These are phyloP conservation scores for Venturia nashicola DNA, from an alignment of 2,329 filamentous ascomycete species.

Conservation along the genomic window DNA sequence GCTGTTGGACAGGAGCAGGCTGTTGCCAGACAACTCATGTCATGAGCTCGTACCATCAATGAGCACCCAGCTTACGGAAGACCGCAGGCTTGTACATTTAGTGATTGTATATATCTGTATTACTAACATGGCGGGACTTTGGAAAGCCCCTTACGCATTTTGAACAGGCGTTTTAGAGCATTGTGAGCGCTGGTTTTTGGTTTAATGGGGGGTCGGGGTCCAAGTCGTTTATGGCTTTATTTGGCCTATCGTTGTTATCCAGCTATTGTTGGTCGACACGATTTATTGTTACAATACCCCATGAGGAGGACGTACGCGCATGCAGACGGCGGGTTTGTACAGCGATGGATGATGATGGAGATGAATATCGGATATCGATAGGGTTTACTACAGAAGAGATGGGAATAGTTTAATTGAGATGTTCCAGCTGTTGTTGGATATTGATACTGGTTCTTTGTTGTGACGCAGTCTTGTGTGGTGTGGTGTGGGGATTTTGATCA, in stretches of 20 bases:
- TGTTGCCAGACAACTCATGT: constrained; percentile 41
- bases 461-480: too few relatives aligned
- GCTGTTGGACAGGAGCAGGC: constrained; percentile 53
- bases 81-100: background rate
- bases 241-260: too few relatives aligned
- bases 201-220: too few relatives aligned
- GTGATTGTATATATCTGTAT: background rate
- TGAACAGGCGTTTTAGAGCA: background rate
- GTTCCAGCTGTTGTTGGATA: too few relatives aligned
- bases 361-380: too few relatives aligned
- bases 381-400: too few relatives aligned
- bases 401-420: too few relatives aligned
- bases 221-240: too few relatives aligned
- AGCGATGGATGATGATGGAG: too few relatives aligned
- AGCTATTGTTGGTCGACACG: background rate
- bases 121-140: background rate
- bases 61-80: background rate
- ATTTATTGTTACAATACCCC: background rate
- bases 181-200: background rate
- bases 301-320: background rate
- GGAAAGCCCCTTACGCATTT: background rate
- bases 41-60: background rate
- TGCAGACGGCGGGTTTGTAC: background rate
- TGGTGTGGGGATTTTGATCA: too few relatives aligned
- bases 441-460: too few relatives aligned